Conservation (phyloP, 805 yeast species). For the Suhomyces sp. region DNA sequence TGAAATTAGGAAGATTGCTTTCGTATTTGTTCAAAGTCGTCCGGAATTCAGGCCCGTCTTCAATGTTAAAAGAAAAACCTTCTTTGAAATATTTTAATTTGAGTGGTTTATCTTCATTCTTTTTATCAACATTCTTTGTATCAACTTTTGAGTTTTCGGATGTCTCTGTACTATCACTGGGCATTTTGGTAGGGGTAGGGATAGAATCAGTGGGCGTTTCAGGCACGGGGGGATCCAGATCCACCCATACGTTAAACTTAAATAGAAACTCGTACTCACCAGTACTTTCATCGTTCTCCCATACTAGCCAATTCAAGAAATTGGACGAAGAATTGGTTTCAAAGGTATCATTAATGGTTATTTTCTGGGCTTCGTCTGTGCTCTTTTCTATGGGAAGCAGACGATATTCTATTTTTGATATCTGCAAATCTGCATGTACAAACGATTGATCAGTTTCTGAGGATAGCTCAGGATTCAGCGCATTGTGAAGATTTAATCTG, state of each 20-base stretch:
- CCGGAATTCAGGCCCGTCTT: conserved; percentile 45
- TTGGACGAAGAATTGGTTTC: conserved; percentile 10
- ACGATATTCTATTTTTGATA: conserved; percentile 27
- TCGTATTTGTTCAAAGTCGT: conserved; percentile 31
- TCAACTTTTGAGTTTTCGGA: not conserved
- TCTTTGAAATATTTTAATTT: conserved; percentile 20
- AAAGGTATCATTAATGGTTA: conserved; percentile 28
- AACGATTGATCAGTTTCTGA: not conserved
- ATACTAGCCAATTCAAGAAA: conserved; percentile 22
- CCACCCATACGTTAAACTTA: conserved; percentile 28
- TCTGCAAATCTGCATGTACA: not conserved
- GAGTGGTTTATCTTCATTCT: not conserved
- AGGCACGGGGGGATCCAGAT: conserved; percentile 2
- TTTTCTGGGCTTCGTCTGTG: conserved; percentile 15
- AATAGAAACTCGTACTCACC: conserved; percentile 17
- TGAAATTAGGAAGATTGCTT: conserved; percentile 25
- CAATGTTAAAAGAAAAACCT: conserved; percentile 33
- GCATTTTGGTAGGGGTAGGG: not conserved
- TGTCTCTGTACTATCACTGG: not conserved
- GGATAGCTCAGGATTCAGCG: not conserved
- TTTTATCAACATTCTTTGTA: not conserved
- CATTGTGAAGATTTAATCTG: not conserved
- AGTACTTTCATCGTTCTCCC: conserved; percentile 19
- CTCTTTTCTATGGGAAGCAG: conserved; percentile 25
- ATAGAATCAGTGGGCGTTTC: not conserved